Evolutionary conservation across 148 eudicot genomes (phyloP), one percentile per base, ranked within the genome.

Genomic region (Spergularia marina): DNA sequence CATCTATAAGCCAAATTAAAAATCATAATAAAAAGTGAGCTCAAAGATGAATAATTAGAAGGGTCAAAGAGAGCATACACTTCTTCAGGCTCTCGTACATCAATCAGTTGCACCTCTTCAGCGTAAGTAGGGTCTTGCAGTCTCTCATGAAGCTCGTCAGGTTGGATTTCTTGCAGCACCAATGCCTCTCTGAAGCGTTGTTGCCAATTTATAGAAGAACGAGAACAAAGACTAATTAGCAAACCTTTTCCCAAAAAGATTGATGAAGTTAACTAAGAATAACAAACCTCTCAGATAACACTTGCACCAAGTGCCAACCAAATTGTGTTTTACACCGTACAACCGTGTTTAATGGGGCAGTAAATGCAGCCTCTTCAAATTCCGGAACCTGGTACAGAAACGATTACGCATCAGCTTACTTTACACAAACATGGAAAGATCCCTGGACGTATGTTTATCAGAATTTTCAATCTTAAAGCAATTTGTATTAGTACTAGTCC

Each of bases 271-370:
- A 39, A 55, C 20, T 73, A 17, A 62, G 62, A 49, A 34, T 14
- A 14, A 51, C 59, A 40, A 71, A 93, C 98, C 94, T 89, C 83
- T 91, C 98, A 21, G 98, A 91, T 72, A 93, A 79, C 49, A 93
- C 98, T 87, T 93, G 98, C 80, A 93, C 80, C 65, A 91, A 80
- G 80, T 91, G 98, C 96, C 98, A 93, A 65, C 98, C 94, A 76
- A 91, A 93, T 75, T 91, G 81, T 40, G 97, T 89, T 77, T 91
- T 91, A 84, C 98, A 93, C 72, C 84, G 87, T 53, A 88, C 91
- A 68, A 91, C 85, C 76, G 81, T 87, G 77, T 91, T 86, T 59
- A 89, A 17, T 21, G 91, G 89, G 58, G 96, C 98, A 82, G 75
- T 68, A 81, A 91, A 93, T 80, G 98, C 96, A 80, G 94, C 94